phyloP scores from a whole-genome alignment of 768 basidiomycete species.

The Psilocybe cubensis region DNA sequence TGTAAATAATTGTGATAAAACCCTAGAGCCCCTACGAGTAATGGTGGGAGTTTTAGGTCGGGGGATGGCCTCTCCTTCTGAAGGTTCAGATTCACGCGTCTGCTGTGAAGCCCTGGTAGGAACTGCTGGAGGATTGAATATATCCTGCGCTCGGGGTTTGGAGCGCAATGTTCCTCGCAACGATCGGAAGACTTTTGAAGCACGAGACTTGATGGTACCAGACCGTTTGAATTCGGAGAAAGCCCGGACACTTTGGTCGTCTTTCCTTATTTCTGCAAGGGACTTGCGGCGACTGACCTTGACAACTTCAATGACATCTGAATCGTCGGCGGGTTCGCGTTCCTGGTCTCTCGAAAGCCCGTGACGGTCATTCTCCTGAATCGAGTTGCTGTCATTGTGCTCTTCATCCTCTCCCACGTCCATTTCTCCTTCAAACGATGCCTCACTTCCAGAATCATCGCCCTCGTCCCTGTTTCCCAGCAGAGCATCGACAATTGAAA shows the following conservation, averaged over 20 bases:
- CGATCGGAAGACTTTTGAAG: constrained; percentile 37
- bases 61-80: constrained; percentile 18
- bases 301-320: constrained; percentile 64
- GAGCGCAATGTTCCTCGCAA: constrained; percentile 24
- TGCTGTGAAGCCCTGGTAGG: constrained; percentile 9
- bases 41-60: constrained; percentile 36
- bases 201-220: constrained; percentile 48
- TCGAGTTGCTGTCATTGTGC: constrained; percentile 14
- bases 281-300: constrained; percentile 48
- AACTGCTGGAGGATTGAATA: constrained; percentile 23
- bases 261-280: constrained; percentile 2
- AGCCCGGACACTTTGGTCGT: constrained; percentile 9
- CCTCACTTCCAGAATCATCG: constrained; percentile 26
- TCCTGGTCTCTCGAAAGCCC: constrained; percentile 15
- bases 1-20: constrained; percentile 42
- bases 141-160: constrained; percentile 43
- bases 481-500: constrained; percentile 34
- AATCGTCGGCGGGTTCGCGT: constrained; percentile 42
- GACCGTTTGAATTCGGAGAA: constrained; percentile 34
- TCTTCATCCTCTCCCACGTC: constrained; percentile 16
- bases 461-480: constrained; percentile 29
- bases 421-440: constrained; percentile 26
- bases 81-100: constrained; percentile 11
- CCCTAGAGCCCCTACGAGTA: constrained; percentile 40
- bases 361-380: constrained; percentile 19